Percentiles rank a stretch among this genome's conserved stretches.
Conservation (phyloP, 768 basidiomycete genomes). For the Cyclocybe aegerita region DNA sequence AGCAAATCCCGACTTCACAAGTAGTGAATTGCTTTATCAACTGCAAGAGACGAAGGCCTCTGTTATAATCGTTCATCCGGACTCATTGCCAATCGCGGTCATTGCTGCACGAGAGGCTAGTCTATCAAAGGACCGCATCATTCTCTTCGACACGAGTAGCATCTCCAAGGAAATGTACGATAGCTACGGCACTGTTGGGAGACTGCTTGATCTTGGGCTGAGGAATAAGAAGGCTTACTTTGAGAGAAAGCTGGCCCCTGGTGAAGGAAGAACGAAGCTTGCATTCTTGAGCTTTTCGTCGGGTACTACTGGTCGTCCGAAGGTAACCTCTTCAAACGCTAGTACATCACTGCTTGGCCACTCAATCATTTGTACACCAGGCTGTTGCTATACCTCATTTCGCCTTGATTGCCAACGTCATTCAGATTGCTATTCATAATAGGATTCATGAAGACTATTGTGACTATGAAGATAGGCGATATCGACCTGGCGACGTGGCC, state of each 20-base stretch:
- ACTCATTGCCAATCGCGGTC: constrained; percentile 39
- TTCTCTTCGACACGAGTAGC: constrained; percentile 37
- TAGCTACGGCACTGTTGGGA: constrained; percentile 37
- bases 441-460: constrained; percentile 46
- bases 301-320: constrained; percentile 72
- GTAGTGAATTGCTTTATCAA: constrained; percentile 56
- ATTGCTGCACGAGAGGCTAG: constrained; percentile 37
- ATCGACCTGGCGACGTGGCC: constrained; percentile 59
- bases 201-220: constrained; percentile 49
- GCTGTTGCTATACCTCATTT: constrained; percentile 64
- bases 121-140: constrained; percentile 39
- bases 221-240: constrained; percentile 34
- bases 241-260: constrained; percentile 50
- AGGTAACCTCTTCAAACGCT: constrained; percentile 35
- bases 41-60: constrained; percentile 46
- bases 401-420: constrained; percentile 58
- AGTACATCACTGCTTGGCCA: background rate
- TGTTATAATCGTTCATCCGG: constrained; percentile 47
- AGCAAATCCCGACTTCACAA: constrained; percentile 61
- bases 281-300: constrained; percentile 76
- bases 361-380: constrained; percentile 21
- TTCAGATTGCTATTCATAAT: constrained; percentile 57
- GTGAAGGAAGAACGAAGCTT: constrained; percentile 68
- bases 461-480: constrained; percentile 47
- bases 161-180: constrained; percentile 5